Base-by-base conservation (phyloP, 192 early-diverging fungal species). In the Backusella westeae region DNA sequence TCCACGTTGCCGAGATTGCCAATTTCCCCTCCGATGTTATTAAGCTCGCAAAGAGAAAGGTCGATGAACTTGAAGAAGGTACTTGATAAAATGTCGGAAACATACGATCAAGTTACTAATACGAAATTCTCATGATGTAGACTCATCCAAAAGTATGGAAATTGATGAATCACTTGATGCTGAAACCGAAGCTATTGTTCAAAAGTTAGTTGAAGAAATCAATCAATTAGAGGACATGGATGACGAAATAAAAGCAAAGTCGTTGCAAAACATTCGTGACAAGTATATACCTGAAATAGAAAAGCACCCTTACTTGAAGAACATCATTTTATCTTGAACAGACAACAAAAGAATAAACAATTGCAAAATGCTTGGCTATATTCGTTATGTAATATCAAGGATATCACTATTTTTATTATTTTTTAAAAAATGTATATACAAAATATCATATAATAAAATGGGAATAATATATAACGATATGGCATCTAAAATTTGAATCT, bases 1-100 rank as follows among this genome's bases (percentile, higher is more conserved):
- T 99, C 71, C 96, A 99, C 80, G 98, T 99, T 23, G 98, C 98
- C 0, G 94, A 96, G 78, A 76, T 99, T 75, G 96, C 96, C 3
- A 90, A 93, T 73, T 98, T 99, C 72, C 96, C 98, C 1, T 86
- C 90, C 9, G 84, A 88, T 0, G 93, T 97, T 14, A 91, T 99
- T 3, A 77, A 88, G 52, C 83, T 98, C 49, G 94, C 97, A 21
- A 95, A 93, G 77, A 83, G 90, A 10, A 98, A 97, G 81, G 95
- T 91, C 9, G 87, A 90, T 29, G 95, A 97, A 85, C 81, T 97
- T 19, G 97, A 97, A 82, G 91, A 94, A 74, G 26, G 32, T 10
- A 67, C 67, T 74, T 69, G 29, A 15, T 39, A 29, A 53, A 49
- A 29, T 77, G 32, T 17, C 0, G 36, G 29, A 15, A 71, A 46